Base-by-base conservation (phyloP, 2,329 filamentous ascomycete genomes). In the Penicillium hordei region DNA sequence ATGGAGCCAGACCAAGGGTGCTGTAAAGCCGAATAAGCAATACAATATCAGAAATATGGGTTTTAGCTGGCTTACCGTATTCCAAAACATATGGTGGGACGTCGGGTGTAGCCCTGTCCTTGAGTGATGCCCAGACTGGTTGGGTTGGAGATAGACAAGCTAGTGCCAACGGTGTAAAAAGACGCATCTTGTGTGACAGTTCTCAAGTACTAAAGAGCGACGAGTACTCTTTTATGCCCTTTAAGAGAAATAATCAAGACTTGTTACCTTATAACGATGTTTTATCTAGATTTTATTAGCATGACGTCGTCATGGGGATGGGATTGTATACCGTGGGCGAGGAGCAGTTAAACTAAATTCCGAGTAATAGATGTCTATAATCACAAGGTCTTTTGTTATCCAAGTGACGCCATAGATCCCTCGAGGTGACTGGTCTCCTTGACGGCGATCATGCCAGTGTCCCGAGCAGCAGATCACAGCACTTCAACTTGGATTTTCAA, bases 1-100 rank as follows among this genome's bases (percentile, higher is more conserved):
- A 60, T 82, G 76, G 9, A 83, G 74, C 74, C 79, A 83, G 34
- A 82, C 74, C 4, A 83, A 60, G 8, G 82, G 82, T 34, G 81
- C 82, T 83, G 49, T 34, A 62, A 59, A 57, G 27, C 13, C 9
- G 17, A 9, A 27, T 42, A 29, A 27, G 23, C 21, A 49, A n/a
- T 1, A 2, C 7, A 19, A n/a, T 4, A 33, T 39, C 0, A 12
- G 12, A n/a, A 31, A 8, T 34, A 6, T 2, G 4, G 4, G 1
- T 29, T 8, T 42, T 7, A 17, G 7, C 9, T 6, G 17, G 12
- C 65, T 58, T 68, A 80, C 79, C 79, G 66, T 81, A 80, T 48
- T 78, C 75, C 13, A 78, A 60, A 21, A 79, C 76, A 70, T 75
- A 81, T 36, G 69, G 67, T 3, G 78, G 78, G 12, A 83, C 72